Conservation (phyloP, 192 early-diverging fungal species). For the Obelidium mucronatum region DNA sequence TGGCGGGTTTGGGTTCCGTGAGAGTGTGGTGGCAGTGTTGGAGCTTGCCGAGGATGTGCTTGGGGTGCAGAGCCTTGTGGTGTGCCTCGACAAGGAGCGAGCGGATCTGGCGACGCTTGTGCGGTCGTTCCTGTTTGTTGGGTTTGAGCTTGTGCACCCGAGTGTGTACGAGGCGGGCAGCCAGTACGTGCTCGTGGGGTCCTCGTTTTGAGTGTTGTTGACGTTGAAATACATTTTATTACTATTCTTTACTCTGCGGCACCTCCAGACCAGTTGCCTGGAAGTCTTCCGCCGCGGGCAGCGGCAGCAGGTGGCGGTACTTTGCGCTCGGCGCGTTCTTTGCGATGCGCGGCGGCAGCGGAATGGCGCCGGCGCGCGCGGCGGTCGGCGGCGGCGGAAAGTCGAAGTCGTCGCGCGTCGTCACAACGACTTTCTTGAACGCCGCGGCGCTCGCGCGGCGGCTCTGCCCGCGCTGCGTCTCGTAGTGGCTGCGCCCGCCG, state of each 20-base stretch:
- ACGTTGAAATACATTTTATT: too few species aligned
- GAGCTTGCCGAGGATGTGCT: constrained; percentile 45
- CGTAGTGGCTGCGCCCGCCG: constrained; percentile 58
- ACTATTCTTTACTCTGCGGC: too few species aligned
- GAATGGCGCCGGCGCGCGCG: constrained; percentile 33
- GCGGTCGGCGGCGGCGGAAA: constrained; percentile 58
- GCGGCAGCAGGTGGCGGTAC: constrained; percentile 35
- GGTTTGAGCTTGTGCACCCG: constrained; percentile 44
- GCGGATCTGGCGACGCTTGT: constrained; percentile 36
- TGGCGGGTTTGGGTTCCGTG: constrained; percentile 36
- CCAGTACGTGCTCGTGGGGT: constrained; percentile 36
- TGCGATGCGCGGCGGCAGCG: constrained; percentile 36
- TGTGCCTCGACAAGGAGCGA: constrained; percentile 38
- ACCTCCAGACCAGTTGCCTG: too few species aligned
- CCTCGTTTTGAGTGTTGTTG: constrained; percentile 22
- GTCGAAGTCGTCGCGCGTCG: constrained; percentile 70
- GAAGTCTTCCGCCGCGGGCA: constrained; percentile 8
- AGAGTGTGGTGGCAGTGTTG: constrained; percentile 41
- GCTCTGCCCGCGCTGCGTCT: constrained; percentile 33
- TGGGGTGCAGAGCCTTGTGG: constrained; percentile 22
- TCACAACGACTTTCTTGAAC: constrained; percentile 76
- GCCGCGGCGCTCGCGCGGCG: constrained; percentile 25
- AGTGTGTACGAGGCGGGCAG: constrained; percentile 27
- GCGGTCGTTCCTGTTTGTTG: constrained; percentile 43
- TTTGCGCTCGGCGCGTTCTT: constrained; percentile 24